phyloP scores from a whole-genome alignment of 768 basidiomycete genomes.

The Suillus cothurnatus region DNA sequence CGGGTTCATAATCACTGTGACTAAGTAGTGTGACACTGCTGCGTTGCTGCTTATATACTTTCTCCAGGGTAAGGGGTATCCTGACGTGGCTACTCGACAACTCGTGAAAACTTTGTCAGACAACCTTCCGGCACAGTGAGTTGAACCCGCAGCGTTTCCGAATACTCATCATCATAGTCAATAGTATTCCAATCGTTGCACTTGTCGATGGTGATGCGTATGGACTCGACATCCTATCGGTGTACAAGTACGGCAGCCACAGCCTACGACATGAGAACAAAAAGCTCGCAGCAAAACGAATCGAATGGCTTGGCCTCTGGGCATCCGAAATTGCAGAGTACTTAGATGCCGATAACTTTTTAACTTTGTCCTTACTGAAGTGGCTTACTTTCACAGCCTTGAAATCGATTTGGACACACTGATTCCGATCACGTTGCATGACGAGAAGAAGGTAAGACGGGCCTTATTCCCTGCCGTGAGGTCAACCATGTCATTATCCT shows the following conservation, averaged over 20 bases:
- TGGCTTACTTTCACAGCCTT: constrained; percentile 43
- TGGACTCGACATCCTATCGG: constrained; percentile 89
- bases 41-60: constrained; percentile 11
- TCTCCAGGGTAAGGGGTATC: constrained; percentile 92
- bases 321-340: constrained; percentile 70
- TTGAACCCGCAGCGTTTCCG: not conserved
- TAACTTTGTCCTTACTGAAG: not conserved
- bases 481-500: not conserved
- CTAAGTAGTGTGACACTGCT: constrained; percentile 7
- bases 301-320: constrained; percentile 83
- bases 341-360: constrained; percentile 19
- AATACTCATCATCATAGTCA: constrained; percentile 3
- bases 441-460: constrained; percentile 69
- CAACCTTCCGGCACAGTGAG: constrained; percentile 61
- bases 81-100: constrained; percentile 89
- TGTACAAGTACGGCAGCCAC: constrained; percentile 81
- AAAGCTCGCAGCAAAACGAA: constrained; percentile 64
- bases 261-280: constrained; percentile 70
- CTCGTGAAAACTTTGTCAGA: constrained; percentile 74
- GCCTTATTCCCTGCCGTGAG: not conserved
- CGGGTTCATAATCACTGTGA: constrained; percentile 81
- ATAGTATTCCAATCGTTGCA: constrained; percentile 74
- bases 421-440: constrained; percentile 68
- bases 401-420: constrained; percentile 60
- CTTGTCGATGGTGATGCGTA: constrained; percentile 92